phyloP scores from a whole-genome alignment of 495 filamentous ascomycete genomes.

The Tuber indicum region DNA sequence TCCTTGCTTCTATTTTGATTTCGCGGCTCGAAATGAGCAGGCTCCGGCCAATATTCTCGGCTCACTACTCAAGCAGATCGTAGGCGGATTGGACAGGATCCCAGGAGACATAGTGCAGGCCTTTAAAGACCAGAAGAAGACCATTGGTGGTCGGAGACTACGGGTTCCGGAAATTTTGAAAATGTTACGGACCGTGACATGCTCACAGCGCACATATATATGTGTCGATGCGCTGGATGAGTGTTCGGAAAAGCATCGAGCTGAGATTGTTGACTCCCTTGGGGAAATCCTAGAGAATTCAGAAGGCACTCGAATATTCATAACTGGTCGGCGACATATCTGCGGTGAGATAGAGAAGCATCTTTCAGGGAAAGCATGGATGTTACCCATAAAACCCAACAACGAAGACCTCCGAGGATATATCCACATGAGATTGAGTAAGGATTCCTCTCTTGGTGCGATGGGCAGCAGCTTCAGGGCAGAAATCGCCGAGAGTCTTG shows the following conservation, averaged over 20 bases:
- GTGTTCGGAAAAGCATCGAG: not conserved
- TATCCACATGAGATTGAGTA: not conserved
- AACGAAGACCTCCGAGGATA: not conserved
- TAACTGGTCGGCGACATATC: not conserved
- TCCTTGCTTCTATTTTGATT: too few species aligned
- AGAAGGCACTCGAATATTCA: not conserved
- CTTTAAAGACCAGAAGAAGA: not conserved
- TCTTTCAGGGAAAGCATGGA: not conserved
- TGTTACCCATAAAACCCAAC: not conserved
- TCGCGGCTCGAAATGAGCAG: not conserved
- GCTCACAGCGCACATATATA: not conserved
- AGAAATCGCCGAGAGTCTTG: not conserved
- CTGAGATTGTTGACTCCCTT: not conserved
- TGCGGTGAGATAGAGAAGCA: not conserved
- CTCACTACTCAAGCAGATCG: not conserved
- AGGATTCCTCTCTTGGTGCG: not conserved
- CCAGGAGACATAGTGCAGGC: not conserved
- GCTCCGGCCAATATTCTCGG: not conserved
- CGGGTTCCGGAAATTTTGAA: not conserved
- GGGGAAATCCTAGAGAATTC: not conserved
- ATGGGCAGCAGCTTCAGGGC: not conserved
- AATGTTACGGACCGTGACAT: not conserved
- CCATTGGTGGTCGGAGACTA: not conserved
- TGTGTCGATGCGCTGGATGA: not conserved
- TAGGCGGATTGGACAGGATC: not conserved